A percentile compares a stretch with the other conserved stretches of the same genome.
Evolutionary conservation across 805 yeast genomes (phyloP).

Genomic region (Suhomyces sp.): DNA sequence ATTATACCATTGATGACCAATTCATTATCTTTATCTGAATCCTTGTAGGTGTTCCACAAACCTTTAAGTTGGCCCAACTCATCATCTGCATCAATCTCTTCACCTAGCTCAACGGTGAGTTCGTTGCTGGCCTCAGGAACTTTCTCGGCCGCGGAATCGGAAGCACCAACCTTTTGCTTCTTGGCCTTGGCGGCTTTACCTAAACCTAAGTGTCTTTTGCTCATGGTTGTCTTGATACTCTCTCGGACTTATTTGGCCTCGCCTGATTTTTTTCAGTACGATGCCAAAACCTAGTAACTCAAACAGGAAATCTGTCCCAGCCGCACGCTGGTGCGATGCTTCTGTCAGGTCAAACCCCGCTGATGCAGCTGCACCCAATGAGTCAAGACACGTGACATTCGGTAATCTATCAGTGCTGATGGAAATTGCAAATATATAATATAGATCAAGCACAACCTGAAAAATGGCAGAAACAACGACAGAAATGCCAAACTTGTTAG

Average conservation of each 20-base stretch:
- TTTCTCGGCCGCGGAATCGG: conserved; percentile 4
- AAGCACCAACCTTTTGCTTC: conserved; percentile 16
- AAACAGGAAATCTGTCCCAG: neutral
- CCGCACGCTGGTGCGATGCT: neutral
- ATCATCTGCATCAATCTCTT: conserved; percentile 69
- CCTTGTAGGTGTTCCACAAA: conserved; percentile 62
- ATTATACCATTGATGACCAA: conserved; percentile 74
- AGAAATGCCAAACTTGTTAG: conserved; percentile 24
- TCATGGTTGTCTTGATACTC: conserved; percentile 1
- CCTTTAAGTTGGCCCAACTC: conserved; percentile 75
- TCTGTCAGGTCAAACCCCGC: neutral
- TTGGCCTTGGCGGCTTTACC: conserved; percentile 31
- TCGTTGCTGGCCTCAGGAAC: conserved; percentile 20
- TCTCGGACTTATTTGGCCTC: neutral
- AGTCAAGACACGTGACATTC: conserved; percentile 14
- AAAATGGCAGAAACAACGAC: neutral
- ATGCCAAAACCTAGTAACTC: neutral
- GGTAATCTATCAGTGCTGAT: conserved; percentile 8
- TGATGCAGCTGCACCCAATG: neutral
- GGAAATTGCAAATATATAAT: neutral
- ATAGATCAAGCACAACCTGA: neutral
- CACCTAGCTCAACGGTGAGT: conserved; percentile 60
- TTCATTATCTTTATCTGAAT: conserved; percentile 58
- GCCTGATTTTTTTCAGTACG: neutral
- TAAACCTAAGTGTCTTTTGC: conserved; percentile 39